Base-by-base conservation (phyloP, 192 early-diverging fungal species). In the Podila verticillata region DNA sequence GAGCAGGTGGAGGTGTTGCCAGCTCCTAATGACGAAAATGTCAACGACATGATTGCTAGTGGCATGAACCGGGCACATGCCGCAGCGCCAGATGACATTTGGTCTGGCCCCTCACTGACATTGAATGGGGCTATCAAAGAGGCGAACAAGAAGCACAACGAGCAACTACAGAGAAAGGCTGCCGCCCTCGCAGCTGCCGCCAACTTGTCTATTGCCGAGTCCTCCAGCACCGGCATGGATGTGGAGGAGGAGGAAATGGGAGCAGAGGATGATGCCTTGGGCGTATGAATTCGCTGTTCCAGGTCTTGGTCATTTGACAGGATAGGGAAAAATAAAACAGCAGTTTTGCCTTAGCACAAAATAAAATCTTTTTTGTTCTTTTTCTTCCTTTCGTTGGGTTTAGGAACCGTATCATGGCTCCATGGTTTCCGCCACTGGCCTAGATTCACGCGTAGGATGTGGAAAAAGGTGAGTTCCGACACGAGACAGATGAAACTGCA, bases 1-100 rank as follows among this genome's bases (percentile, higher is more conserved):
- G 75, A 79, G 39, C 48, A 54, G 6, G 69, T 71, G 17, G 75
- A 71, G 9, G 19, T 78, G 10, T 9, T 78, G 7, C 57, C 47
- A 2, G 34, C 22, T 34, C 24, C 39, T 44, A 44, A 44, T 44
- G 39, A 44, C 15, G 39, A 44, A 2, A 3, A 54, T 17, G 24
- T 54, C 51, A n/a, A 26, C 24, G 51, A 54, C 24, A 9, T 54
- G 10, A 54, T 24, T 24, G 51, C 20, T 19, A 44, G 39, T 44
- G 39, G 39, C 39, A 44, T 24, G 28, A 29, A 32, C 30, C 54
- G 22, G 54, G 54, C 54, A 13, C 22, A 24, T 29, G 61, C 61
- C 32, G 32, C 20, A 62, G 28, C 7, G 17, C 10, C 7, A 5
- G 58, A 32, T 28, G 51, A 54, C 22, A 26, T 26, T 26, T 54